phyloP scores from a whole-genome alignment of 805 yeast species.

The Metschnikowia arizonensis region DNA sequence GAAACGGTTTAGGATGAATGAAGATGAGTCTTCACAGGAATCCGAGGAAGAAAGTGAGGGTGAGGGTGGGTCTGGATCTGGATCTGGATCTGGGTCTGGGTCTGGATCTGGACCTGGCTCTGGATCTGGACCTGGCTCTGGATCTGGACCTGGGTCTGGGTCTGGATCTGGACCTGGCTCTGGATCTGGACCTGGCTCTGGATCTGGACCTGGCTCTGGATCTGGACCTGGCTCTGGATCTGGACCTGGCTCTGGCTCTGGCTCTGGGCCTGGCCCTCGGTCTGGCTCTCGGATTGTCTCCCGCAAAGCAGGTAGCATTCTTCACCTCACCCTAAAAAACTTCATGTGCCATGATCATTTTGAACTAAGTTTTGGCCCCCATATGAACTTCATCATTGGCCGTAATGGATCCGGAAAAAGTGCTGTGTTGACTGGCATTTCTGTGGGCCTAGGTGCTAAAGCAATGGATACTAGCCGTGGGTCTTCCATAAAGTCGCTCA shows the following conservation, averaged over 20 bases:
- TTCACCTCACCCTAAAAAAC: conserved; percentile 58
- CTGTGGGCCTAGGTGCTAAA: conserved; percentile 83
- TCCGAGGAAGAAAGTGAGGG: conserved; percentile 17
- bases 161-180: not conserved
- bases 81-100: not conserved
- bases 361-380: conserved; percentile 68
- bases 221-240: not conserved
- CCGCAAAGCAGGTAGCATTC: conserved; percentile 61
- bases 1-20: conserved; percentile 11
- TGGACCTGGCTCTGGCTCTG: too few relatives aligned
- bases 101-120: not conserved
- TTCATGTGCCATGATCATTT: conserved; percentile 91
- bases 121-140: not conserved
- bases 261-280: too few relatives aligned
- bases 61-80: conserved; percentile 1
- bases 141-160: not conserved
- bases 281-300: too few relatives aligned
- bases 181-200: too few relatives aligned
- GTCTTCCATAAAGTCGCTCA: conserved; percentile 58
- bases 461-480: conserved; percentile 89
- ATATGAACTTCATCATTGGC: conserved; percentile 83
- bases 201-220: not conserved
- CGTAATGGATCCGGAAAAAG: conserved; percentile 89
- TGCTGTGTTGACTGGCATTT: conserved; percentile 82
- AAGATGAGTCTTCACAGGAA: conserved; percentile 15